Base-by-base conservation (phyloP, 1,284 basidiomycete species). In the Rhizoctonia solani region DNA sequence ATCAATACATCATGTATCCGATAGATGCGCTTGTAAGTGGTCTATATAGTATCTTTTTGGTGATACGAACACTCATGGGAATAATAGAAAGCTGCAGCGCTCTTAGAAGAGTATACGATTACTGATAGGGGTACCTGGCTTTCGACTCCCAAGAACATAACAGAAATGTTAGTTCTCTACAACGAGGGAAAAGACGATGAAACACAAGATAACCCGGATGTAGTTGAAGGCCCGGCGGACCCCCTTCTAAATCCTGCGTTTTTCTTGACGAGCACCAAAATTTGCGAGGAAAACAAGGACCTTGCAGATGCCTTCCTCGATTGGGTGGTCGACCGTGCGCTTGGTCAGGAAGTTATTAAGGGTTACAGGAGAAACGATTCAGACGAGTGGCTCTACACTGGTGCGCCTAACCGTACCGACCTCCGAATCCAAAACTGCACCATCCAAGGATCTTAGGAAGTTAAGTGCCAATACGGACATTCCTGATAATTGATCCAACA, bases 1-100 rank as follows among this genome's bases (percentile, higher is more conserved):
- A 85, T 69, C 80, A 83, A 70, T 83, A 82, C 72, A 76, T 81
- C 1, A 76, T 74, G 1, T 84, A 81, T 72, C 82, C 82, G 1
- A 72, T 80, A 0, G 76, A 82, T 73, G 81, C 82, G 0, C 72
- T 84, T 37, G 59, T 65, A 25, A 52, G 49, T 49, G 11, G 32
- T 21, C 5, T 49, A 27, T 49, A 21, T 49, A 39, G 23, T 49
- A 6, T 27, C 9, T 49, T 49, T 5, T 21, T 21, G 5, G 6
- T 25, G 6, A 13, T 14, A 21, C 5, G 6, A 49, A 4, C 6
- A 16, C 37, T 9, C 6, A 19, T 34, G 23, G 46, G 5, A 19
- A 23, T 49, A 25, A n/a, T 37, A 65, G 19, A 70, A 74, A 37
- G 81, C 81, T 0, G 81, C 83, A 0, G 77, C 82, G 1, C 67